A percentile compares a stretch with the other conserved stretches of the same genome.
Conservation (phyloP, 306 rosid genomes). For the Ormosia emarginata region DNA sequence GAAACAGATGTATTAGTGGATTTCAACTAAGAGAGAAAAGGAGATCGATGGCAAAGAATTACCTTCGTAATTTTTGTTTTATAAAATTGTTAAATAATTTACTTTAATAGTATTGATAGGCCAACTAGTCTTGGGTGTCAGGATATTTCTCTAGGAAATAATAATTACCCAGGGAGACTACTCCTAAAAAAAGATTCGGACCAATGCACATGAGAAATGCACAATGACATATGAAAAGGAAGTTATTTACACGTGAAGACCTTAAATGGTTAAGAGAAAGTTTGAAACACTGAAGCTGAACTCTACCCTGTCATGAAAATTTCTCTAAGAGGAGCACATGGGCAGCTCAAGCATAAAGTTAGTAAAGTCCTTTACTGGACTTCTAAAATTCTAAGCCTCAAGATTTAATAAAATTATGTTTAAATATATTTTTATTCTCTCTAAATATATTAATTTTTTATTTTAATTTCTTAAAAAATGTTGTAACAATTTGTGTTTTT, state of each 20-base stretch:
- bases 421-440: too few relatives aligned
- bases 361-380: too few relatives aligned
- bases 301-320: background rate
- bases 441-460: too few relatives aligned
- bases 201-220: background rate
- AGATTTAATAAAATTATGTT: too few relatives aligned
- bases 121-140: background rate
- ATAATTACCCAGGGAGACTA: background rate
- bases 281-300: background rate
- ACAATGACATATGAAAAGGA: constrained; percentile 7
- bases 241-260: constrained; percentile 16
- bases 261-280: constrained; percentile 9
- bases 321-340: constrained; percentile 16
- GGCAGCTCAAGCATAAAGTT: too few relatives aligned
- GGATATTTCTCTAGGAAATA: background rate
- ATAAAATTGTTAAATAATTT: too few relatives aligned
- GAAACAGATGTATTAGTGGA: background rate
- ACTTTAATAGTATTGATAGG: too few relatives aligned
- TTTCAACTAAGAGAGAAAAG: background rate
- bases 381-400: too few relatives aligned
- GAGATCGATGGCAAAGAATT: background rate
- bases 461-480: too few relatives aligned
- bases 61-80: background rate
- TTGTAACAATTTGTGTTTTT: too few relatives aligned
- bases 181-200: background rate